Evolutionary conservation across 73 alveolate species (phyloP), one percentile per base, ranked within the genome.

Genomic region (Uronychia binucleata): DNA sequence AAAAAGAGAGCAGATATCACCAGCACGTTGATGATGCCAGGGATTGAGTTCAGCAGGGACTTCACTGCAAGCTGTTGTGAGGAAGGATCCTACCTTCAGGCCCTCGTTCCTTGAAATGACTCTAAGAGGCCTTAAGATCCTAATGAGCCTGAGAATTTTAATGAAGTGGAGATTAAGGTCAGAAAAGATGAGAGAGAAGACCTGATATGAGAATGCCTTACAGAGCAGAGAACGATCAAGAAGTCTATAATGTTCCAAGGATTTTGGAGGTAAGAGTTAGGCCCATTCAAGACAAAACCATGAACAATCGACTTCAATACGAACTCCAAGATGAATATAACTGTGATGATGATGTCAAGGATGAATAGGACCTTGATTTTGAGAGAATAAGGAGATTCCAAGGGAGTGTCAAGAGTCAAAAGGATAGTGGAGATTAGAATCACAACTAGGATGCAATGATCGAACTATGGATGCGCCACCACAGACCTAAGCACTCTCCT

Each of bases 201-300:
- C 19, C 67, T 46, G 67, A 46, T 11, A 19, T 46, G n/a, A n/a
- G n/a, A n/a, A 81, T 82, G 27, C 82, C 32, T 85, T 26, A 97
- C 81, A 29, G 99, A 97, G 77, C 94, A 82, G 29, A 97, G 32
- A 26, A 98, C 99, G 60, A 98, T 94, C 8, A 96, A 83, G 93
- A 98, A 97, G 94, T 98, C 99, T 33, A 98, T 79, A 58, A 82
- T 74, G 91, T 95, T 96, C 99, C 99, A 98, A 74, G 94, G 87
- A 85, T 95, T 97, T 79, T 96, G 81, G 57, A 98, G 88, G 82
- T 98, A 98, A 30, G 97, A 75, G 13, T 91, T 90, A 75, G 89
- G 75, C 30, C 94, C 98, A 89, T 94, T 96, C 46, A 95, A 58
- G 13, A 93, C 88, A 83, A 97, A 93, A 28, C 99, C 99, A 80